Evolutionary conservation across 768 basidiomycete genomes (phyloP).

Genomic region (Phylloporus sp.): DNA sequence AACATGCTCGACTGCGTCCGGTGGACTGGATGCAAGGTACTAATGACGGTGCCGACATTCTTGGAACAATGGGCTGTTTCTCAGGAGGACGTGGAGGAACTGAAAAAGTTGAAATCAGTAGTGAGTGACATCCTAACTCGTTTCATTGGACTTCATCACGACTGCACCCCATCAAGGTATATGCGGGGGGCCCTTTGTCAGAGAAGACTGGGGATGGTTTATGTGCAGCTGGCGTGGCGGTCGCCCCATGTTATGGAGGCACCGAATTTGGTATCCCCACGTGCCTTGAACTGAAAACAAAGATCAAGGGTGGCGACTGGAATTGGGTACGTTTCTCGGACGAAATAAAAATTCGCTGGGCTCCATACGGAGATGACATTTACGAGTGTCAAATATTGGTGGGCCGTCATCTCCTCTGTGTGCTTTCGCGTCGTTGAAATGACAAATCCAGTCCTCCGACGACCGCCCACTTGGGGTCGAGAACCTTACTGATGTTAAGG

Average conservation of each 20-base stretch:
- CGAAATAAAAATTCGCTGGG: conserved; percentile 23
- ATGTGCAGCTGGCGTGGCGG: conserved; percentile 13
- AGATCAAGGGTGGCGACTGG: conserved; percentile 18
- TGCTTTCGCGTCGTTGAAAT: not conserved
- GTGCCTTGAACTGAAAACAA: not conserved
- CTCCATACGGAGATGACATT: conserved; percentile 27
- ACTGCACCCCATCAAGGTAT: conserved; percentile 2
- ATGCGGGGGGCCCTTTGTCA: conserved; percentile 12
- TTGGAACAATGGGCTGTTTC: conserved; percentile 13
- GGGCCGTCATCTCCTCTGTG: not conserved
- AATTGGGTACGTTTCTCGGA: conserved; percentile 7
- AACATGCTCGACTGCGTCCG: conserved; percentile 15
- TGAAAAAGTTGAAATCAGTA: conserved; percentile 17
- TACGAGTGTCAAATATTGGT: conserved; percentile 38
- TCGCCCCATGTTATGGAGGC: conserved; percentile 15
- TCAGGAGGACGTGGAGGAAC: conserved; percentile 9
- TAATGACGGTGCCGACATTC: conserved; percentile 20
- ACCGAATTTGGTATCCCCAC: conserved; percentile 18
- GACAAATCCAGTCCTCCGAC: conserved; percentile 1
- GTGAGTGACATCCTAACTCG: conserved; percentile 7
- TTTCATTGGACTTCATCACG: not conserved
- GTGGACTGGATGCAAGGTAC: conserved; percentile 2
- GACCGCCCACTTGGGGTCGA: conserved; percentile 7
- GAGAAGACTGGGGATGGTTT: conserved; percentile 12
- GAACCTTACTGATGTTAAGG: conserved; percentile 34